Evolutionary conservation across 2,329 filamentous ascomycete species (phyloP).

Genomic region (Fusarium albidum): DNA sequence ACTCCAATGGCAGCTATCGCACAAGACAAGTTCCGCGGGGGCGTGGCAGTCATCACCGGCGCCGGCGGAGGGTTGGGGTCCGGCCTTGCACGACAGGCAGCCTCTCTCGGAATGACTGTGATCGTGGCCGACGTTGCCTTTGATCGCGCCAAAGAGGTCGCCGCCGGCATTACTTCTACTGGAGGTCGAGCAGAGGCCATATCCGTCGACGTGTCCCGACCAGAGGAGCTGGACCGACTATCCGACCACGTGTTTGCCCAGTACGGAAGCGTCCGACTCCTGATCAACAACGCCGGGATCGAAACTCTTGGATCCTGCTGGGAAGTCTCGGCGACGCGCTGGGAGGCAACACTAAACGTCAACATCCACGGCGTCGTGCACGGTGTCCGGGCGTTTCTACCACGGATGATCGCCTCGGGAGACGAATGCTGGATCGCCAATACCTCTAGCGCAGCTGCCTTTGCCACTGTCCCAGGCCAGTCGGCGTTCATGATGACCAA

Average conservation of each 20-base stretch:
- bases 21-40: neutral
- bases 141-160: neutral
- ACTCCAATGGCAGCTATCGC: no score
- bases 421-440: conserved; percentile 11
- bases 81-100: neutral
- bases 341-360: conserved; percentile 5
- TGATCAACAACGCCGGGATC: conserved; percentile 10
- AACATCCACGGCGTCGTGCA: conserved; percentile 4
- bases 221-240: neutral
- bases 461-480: neutral
- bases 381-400: conserved; percentile 4
- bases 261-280: neutral
- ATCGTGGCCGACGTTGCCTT: neutral
- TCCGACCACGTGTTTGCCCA: neutral
- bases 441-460: neutral
- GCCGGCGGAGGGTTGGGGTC: conserved; percentile 4
- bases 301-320: conserved; percentile 6
- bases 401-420: neutral
- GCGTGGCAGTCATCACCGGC: conserved; percentile 8
- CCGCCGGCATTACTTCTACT: neutral
- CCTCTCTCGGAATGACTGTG: neutral
- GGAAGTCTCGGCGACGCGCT: conserved; percentile 1
- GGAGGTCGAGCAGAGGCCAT: neutral
- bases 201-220: neutral
- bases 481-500: conserved; percentile 8